Evolutionary conservation across 805 yeast species (phyloP).

Genomic region (Candida quercuum): DNA sequence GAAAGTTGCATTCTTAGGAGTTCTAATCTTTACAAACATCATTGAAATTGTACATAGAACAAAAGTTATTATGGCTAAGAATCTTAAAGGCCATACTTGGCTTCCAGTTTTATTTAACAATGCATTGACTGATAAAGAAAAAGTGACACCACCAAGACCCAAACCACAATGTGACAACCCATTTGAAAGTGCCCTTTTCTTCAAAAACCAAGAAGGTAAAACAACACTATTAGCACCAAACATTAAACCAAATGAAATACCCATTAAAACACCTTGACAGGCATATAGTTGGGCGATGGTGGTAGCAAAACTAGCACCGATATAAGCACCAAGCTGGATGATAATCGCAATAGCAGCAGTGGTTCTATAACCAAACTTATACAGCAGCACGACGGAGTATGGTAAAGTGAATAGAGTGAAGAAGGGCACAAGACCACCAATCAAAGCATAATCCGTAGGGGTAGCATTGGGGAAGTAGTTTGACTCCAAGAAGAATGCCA

Average conservation of each 20-base stretch:
- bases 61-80: constrained; percentile 37
- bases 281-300: constrained; percentile 45
- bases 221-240: constrained; percentile 46
- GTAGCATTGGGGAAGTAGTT: constrained; percentile 43
- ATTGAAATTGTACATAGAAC: constrained; percentile 33
- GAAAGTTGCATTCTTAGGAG: constrained; percentile 22
- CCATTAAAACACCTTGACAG: constrained; percentile 49
- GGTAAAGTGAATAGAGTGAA: constrained; percentile 52
- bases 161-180: constrained; percentile 47
- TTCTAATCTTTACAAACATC: constrained; percentile 40
- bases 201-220: constrained; percentile 51
- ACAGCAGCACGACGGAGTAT: constrained; percentile 34
- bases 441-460: constrained; percentile 45
- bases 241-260: constrained; percentile 44
- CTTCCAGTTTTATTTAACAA: constrained; percentile 36
- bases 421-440: constrained; percentile 49
- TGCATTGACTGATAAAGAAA: constrained; percentile 35
- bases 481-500: constrained; percentile 39
- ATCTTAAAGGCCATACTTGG: constrained; percentile 43
- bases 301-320: constrained; percentile 47
- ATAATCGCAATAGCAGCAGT: constrained; percentile 35
- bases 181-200: constrained; percentile 41
- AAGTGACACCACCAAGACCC: constrained; percentile 47
- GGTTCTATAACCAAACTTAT: constrained; percentile 36
- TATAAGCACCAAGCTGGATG: constrained; percentile 41